Conservation (phyloP, 257 asterid species). For the Solanum commersonii region DNA sequence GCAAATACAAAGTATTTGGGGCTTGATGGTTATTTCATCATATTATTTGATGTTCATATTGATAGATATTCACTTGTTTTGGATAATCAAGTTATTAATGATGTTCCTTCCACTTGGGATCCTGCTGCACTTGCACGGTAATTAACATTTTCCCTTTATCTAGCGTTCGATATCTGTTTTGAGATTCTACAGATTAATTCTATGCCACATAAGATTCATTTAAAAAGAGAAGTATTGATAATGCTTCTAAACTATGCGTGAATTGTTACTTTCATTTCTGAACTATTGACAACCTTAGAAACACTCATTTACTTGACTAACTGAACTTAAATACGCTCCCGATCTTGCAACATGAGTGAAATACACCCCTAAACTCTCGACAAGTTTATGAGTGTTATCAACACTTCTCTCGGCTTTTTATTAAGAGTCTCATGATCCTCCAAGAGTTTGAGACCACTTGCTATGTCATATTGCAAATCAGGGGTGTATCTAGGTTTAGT, state of each 20-base stretch:
- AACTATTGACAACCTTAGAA: background rate
- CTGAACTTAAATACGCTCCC: no score
- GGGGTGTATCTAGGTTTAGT: no score
- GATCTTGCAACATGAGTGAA: no score
- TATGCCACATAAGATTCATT: background rate
- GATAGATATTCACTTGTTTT: constrained; percentile 69
- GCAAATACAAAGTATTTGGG: constrained; percentile 45
- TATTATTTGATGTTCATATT: constrained; percentile 43
- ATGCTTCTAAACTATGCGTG: background rate
- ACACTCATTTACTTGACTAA: background rate
- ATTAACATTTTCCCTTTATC: background rate
- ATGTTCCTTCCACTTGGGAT: constrained; percentile 89
- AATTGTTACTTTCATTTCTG: no score
- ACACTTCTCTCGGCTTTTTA: no score
- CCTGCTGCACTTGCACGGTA: constrained; percentile 92
- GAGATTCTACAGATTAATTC: background rate
- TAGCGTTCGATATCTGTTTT: background rate
- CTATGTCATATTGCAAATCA: no score
- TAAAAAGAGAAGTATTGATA: background rate
- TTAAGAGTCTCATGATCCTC: no score
- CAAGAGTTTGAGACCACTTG: no score
- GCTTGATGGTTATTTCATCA: constrained; percentile 70
- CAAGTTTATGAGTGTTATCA: no score
- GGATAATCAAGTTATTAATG: constrained; percentile 47
- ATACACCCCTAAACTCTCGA: no score